A percentile compares a stretch with the other conserved stretches of the same genome.
These are phyloP conservation scores for Acidiella bohemica DNA, from an alignment of 495 filamentous ascomycete genomes.

Conservation along the genomic window DNA sequence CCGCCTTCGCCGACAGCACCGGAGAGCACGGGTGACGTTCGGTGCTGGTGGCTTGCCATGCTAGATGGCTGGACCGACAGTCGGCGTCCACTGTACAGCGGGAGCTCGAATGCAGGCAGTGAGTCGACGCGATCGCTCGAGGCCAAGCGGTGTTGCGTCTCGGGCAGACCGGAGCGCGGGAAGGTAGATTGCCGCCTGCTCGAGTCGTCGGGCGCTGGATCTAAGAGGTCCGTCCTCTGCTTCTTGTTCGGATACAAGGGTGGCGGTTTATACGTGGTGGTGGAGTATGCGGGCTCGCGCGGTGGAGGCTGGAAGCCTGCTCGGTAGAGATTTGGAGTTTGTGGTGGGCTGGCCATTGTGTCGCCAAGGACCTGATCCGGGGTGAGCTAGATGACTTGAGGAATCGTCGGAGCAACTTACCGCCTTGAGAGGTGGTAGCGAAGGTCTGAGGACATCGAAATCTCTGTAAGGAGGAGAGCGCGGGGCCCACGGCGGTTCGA, in stretches of 20 bases:
- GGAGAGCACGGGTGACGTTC: too few relatives aligned
- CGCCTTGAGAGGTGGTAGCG: constrained; percentile 14
- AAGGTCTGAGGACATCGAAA: constrained; percentile 6
- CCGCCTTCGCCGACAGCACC: too few relatives aligned
- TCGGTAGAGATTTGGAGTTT: constrained; percentile 2
- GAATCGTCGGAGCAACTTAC: constrained; percentile 1
- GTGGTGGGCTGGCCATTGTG: constrained; percentile 13
- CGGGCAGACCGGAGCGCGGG: background rate
- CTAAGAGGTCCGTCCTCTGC: background rate
- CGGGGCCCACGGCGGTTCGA: constrained; percentile 1
- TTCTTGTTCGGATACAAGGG: constrained; percentile 18
- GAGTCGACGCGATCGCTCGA: too few relatives aligned
- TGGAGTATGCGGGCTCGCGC: constrained; percentile 9
- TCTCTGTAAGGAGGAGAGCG: constrained; percentile 10
- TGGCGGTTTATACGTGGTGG: constrained; percentile 12
- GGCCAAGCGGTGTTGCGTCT: background rate
- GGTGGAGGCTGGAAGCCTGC: constrained; percentile 6
- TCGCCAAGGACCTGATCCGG: constrained; percentile 5
- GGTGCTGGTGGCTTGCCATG: too few relatives aligned
- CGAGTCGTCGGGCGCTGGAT: background rate
- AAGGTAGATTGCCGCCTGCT: background rate
- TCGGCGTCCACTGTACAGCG: too few relatives aligned
- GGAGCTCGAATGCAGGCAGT: too few relatives aligned
- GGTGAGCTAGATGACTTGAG: background rate
- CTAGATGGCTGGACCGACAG: too few relatives aligned